Evolutionary conservation across 768 basidiomycete species (phyloP), one percentile per base, ranked within the genome.

Genomic region (Daedaleopsis sinensis): DNA sequence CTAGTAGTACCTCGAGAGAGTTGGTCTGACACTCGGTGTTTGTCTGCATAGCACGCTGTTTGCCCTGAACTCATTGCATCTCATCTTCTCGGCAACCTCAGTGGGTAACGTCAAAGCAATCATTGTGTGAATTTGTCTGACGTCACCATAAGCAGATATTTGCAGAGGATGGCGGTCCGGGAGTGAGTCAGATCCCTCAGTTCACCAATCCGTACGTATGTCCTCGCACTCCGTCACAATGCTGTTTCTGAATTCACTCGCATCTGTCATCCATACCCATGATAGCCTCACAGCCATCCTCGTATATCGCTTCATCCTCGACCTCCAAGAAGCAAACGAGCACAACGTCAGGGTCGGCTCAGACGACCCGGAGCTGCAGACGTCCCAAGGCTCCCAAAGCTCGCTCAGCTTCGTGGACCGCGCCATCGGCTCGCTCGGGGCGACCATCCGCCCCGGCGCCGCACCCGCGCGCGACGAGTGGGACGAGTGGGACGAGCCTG

Each of bases 321-420:
- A 47, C 12, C 46, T 47, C n/a, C 46, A 47, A 23, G 46, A 47
- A 23, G 46, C 46, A 42, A 39, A 59, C 58, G 18, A 50, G 32
- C 21, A 56, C 47, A 52, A 64, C 58, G 21, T 55, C 44, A 52
- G 35, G n/a, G 55, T 16, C 53, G 27, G 43, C 57, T 24, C 39
- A 12, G 46, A 50, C 36, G 59, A 65, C n/a, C 46, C 46, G 7
- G 42, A n/a, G 42, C n/a, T 47, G 19, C n/a, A n/a, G 15, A 3
- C 27, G 2, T 47, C 46, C n/a, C 16, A 5, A 10, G 19, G n/a
- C n/a, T 47, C 46, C 7, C n/a, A 47, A 13, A n/a, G 46, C 5
- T 19, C 46, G n/a, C 46, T 47, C n/a, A 47, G 19, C 12, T 47
- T 47, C 46, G 46, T n/a, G 27, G 27, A 32, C 11, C 46, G 46